Evolutionary conservation across 305 asterid species (phyloP), one percentile per base, ranked within the genome.

Genomic region (Solanum chacoense): DNA sequence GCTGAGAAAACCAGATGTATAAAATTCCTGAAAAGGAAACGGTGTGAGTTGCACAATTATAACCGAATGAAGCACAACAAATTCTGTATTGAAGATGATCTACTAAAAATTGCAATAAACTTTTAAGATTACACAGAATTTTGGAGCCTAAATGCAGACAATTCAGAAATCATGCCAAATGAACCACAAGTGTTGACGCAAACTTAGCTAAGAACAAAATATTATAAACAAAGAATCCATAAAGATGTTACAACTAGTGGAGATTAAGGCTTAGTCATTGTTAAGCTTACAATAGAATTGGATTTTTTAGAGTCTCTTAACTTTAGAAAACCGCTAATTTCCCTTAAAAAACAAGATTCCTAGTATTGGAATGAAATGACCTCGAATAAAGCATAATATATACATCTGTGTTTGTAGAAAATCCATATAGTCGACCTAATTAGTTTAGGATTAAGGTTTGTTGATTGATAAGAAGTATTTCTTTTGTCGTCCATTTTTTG

Each of bases 1-100:
- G 92, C 93, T 31, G 99, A 91, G 90, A 95, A 94, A 71, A 95
- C 94, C 91, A 95, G 86, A 90, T 93, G 99, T 89, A 95, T 73
- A 81, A 95, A 97, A 93, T 96, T 94, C 94, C 99, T 97, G 95
- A 3, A 88, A 90, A 90, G 87, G 88, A 87, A 88, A 12, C 34
- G 69, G 29, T 84, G 59, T 11, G 73, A 12, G 12, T 73, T 31
- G 14, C 8, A 75, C 42, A 73, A 32, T 67, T 69, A 31, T 35
- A 55, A 75, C 20, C 11, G 40, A 34, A 74, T 24, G 40, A 83
- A 83, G 73, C 86, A 50, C 86, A 78, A 78, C 4, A 29, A 9
- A 83, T 83, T 45, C 20, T 29, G 7, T 67, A 83, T 45, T 81
- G 12, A 45, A 78, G 63, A 78, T 37, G 11, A 36, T 12, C n/a